A percentile compares a stretch with the other conserved stretches of the same genome.
Conservation (phyloP, 2,329 filamentous ascomycete genomes). For the Colletotrichum theobromicola region DNA sequence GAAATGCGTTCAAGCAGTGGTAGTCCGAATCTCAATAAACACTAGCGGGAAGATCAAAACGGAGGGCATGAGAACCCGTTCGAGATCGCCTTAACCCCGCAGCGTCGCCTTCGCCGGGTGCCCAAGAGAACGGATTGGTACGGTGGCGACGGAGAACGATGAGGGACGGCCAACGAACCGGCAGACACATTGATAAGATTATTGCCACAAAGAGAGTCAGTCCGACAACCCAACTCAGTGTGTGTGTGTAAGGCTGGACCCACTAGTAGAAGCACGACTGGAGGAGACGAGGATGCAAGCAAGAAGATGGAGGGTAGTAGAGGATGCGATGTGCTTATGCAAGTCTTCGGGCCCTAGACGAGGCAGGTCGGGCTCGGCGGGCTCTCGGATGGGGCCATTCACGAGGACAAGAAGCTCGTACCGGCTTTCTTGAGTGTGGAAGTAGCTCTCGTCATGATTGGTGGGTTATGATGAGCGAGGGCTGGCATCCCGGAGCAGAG, state of each 20-base stretch:
- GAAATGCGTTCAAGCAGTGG: too few relatives aligned
- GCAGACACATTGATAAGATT: not conserved
- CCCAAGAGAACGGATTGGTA: not conserved
- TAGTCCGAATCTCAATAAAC: not conserved
- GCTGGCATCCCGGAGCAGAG: not conserved
- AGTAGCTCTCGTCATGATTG: not conserved
- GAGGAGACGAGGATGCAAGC: not conserved
- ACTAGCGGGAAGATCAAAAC: not conserved
- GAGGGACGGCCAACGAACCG: not conserved
- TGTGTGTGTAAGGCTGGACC: constrained; percentile 1
- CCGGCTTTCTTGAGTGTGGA: not conserved
- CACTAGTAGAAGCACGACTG: not conserved
- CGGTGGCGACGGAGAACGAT: not conserved
- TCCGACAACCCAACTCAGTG: not conserved
- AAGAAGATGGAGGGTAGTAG: not conserved
- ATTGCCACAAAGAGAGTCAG: not conserved
- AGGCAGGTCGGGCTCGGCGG: not conserved
- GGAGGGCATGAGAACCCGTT: not conserved
- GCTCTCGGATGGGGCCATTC: not conserved
- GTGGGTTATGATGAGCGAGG: not conserved
- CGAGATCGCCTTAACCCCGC: not conserved
- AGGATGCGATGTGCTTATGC: not conserved
- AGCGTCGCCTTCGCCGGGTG: not conserved
- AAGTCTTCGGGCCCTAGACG: not conserved
- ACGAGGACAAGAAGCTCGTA: not conserved